Evolutionary conservation across 257 asterid genomes (phyloP), one percentile per base, ranked within the genome.

Genomic region (Linderniella brevidens): DNA sequence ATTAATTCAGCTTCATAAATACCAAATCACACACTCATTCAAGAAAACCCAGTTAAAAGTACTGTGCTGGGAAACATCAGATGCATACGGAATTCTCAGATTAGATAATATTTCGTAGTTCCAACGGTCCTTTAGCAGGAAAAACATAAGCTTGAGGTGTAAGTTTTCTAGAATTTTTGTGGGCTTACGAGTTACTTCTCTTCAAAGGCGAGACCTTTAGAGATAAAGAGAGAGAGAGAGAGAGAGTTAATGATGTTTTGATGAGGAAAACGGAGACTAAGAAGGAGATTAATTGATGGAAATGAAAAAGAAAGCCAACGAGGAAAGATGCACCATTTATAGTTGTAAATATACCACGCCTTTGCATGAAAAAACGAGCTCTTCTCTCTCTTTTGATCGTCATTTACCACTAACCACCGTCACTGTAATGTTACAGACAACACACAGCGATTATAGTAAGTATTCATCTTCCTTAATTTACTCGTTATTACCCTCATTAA

Each of bases 361-460:
- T 66, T 57, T 25, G 81, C 86, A 75, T 71, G 1, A 69, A 73
- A 71, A 64, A 69, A 55, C 53, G 83, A 69, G 86, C 69, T 59
- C 58, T n/a, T n/a, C n/a, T n/a, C n/a, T n/a, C n/a, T n/a, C n/a
- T 62, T 66, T 63, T 25, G 6, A 25, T 25, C 32, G 71, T 74
- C 62, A 76, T 71, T 75, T 63, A 73, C 70, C 68, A 84, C 71
- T 75, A 70, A 75, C 86, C 72, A 72, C 86, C 79, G 70, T 71
- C 84, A 64, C 68, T 62, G 62, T 68, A 20, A 49, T 25, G 6
- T 25, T 25, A 25, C 32, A 25, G 32, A 25, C 32, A 25, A 25
- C 32, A 25, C 32, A 25, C 32, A 25, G 32, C 32, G 32, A 25
- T 25, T 25, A 25, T 25, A 2, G 6, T 25, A 25, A n/a, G n/a